Conservation (phyloP, 768 basidiomycete genomes). For the Boletellus ananiceps region DNA sequence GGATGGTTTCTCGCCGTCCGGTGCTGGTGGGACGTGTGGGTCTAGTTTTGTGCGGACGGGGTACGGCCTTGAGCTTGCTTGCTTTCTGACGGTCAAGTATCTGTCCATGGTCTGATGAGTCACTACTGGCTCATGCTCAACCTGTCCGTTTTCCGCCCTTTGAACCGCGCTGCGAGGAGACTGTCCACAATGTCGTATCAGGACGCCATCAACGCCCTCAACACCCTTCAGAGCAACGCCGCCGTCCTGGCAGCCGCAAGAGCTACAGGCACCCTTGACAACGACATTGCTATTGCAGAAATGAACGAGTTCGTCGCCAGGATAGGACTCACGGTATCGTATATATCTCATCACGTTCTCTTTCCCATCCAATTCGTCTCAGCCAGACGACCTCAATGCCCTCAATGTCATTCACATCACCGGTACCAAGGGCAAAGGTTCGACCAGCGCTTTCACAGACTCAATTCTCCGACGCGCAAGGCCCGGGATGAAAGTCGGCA, state of each 20-base stretch:
- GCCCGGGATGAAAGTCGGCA: constrained; percentile 80
- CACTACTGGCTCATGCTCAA: not conserved
- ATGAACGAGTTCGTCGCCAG: constrained; percentile 86
- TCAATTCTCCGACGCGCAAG: constrained; percentile 74
- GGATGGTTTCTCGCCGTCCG: constrained; percentile 32
- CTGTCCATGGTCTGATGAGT: constrained; percentile 19
- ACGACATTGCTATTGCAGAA: constrained; percentile 67
- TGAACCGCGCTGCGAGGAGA: constrained; percentile 20
- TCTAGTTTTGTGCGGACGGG: constrained; percentile 11
- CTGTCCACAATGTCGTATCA: constrained; percentile 61
- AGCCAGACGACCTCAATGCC: constrained; percentile 80
- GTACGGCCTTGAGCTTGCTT: not conserved
- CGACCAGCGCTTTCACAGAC: constrained; percentile 90
- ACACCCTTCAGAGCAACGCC: constrained; percentile 88
- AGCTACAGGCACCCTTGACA: constrained; percentile 55
- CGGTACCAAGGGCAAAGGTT: constrained; percentile 98
- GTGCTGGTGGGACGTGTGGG: no score
- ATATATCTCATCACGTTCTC: not conserved
- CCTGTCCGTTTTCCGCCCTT: not conserved
- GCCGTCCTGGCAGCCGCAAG: constrained; percentile 84
- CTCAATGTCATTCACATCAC: constrained; percentile 96
- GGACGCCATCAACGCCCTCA: constrained; percentile 69
- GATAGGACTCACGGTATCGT: constrained; percentile 79
- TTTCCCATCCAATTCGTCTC: constrained; percentile 12
- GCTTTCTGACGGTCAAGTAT: constrained; percentile 24